phyloP scores from a whole-genome alignment of 2,329 filamentous ascomycete species.

The Thermoascus crustaceus region DNA sequence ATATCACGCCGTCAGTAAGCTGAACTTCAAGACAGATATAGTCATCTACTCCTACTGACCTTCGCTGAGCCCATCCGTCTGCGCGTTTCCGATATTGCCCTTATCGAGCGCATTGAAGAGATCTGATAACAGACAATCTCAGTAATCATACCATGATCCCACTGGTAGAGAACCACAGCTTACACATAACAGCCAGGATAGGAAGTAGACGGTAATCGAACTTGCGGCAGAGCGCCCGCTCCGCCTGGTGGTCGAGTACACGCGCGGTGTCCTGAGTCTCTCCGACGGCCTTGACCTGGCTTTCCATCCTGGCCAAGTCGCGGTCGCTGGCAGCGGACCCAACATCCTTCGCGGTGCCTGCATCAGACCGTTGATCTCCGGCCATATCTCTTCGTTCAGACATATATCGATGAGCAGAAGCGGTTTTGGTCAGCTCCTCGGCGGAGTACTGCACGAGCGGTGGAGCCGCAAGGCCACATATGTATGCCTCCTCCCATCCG shows the following conservation, averaged over 20 bases:
- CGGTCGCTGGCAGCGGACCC: background rate
- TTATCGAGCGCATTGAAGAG: constrained; percentile 49
- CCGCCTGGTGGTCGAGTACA: constrained; percentile 38
- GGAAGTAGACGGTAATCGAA: constrained; percentile 47
- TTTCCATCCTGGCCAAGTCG: constrained; percentile 1
- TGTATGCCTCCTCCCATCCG: too few relatives aligned
- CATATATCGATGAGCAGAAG: too few relatives aligned
- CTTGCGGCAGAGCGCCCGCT: constrained; percentile 45
- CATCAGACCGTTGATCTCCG: too few relatives aligned
- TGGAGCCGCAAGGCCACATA: too few relatives aligned
- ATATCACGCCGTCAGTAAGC: background rate
- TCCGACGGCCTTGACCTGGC: constrained; percentile 9
- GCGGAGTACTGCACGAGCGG: too few relatives aligned
- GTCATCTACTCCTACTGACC: constrained; percentile 17
- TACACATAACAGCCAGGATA: constrained; percentile 51
- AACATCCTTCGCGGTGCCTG: background rate
- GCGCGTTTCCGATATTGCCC: constrained; percentile 47
- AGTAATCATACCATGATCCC: too few relatives aligned
- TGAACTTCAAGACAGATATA: background rate
- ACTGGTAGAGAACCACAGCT: constrained; percentile 10
- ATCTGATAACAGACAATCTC: constrained; percentile 28
- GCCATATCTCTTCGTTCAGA: too few relatives aligned
- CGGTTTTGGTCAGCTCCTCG: too few relatives aligned
- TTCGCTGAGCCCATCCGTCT: constrained; percentile 44
- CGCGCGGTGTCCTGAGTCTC: constrained; percentile 21